These are phyloP conservation scores for Kentomonas sorsogonicus DNA, from an alignment of 208 protist genomes.

Conservation along the genomic window DNA sequence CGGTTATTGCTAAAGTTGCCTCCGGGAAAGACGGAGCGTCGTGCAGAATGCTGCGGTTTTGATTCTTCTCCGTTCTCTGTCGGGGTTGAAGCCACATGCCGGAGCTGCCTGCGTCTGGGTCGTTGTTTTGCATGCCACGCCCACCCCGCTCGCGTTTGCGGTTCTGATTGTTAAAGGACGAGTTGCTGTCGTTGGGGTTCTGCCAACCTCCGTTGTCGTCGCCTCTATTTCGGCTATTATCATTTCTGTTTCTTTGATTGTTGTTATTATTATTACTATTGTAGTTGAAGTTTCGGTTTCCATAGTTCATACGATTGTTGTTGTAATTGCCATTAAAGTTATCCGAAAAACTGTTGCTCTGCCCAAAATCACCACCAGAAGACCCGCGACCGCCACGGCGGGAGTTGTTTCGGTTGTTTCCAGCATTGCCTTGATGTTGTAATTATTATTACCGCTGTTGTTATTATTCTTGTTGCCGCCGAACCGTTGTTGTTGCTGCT, in stretches of 20 bases:
- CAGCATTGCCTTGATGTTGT: slow-evolving; percentile 1
- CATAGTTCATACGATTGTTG: neutral
- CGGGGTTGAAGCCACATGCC: too few species aligned
- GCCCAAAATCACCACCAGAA: neutral
- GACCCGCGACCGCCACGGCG: too few species aligned
- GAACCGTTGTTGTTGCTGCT: neutral
- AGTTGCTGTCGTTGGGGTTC: too few species aligned
- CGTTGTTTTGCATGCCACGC: neutral
- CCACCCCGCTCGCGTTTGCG: neutral
- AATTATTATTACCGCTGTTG: slow-evolving; percentile 8
- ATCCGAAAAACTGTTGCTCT: neutral
- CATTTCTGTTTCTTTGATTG: slow-evolving; percentile 1
- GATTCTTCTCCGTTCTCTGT: neutral
- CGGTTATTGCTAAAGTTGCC: neutral
- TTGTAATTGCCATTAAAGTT: slow-evolving; percentile 2
- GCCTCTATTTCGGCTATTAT: neutral
- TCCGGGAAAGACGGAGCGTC: too few species aligned
- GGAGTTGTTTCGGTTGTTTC: too few species aligned
- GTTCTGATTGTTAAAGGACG: too few species aligned
- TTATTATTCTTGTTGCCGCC: slow-evolving; percentile 5
- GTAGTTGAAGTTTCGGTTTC: neutral
- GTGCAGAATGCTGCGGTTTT: neutral
- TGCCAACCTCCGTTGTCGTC: neutral
- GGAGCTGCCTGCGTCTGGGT: too few species aligned
- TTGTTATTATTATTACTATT: slow-evolving; percentile 1